phyloP scores from a whole-genome alignment of 179 eudicot species.

The Patellifolia procumbens region DNA sequence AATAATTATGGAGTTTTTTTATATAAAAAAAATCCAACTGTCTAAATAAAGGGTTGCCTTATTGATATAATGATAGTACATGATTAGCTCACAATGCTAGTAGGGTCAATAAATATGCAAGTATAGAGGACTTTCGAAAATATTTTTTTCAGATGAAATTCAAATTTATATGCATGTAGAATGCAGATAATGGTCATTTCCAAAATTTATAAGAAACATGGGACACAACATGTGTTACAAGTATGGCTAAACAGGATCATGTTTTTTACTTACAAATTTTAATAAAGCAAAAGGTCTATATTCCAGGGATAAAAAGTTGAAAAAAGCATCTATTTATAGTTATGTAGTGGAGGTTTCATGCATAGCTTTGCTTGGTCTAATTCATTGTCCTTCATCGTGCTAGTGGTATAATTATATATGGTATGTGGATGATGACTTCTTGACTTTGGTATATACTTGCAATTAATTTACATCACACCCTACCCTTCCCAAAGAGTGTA shows the following conservation, averaged over 20 bases:
- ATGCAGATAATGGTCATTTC: constrained; percentile 23
- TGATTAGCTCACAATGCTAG: constrained; percentile 20
- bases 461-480: too few relatives aligned
- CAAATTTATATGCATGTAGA: constrained; percentile 17
- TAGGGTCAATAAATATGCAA: constrained; percentile 24
- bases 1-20: not conserved
- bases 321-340: not conserved
- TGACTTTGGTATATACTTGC: not conserved
- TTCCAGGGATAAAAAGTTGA: not conserved
- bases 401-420: too few relatives aligned
- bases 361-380: not conserved
- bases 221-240: constrained; percentile 35
- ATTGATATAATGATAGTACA: constrained; percentile 11
- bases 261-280: constrained; percentile 5
- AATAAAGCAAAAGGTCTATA: constrained; percentile 12
- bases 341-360: not conserved
- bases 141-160: not conserved
- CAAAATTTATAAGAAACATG: constrained; percentile 1
- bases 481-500: too few relatives aligned
- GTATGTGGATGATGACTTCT: too few relatives aligned
- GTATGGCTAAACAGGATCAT: constrained; percentile 26
- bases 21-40: constrained; percentile 5
- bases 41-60: constrained; percentile 6
- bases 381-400: not conserved
- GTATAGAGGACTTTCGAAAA: not conserved